Evolutionary conservation across 768 basidiomycete species (phyloP).

Genomic region (Naematelia aurantialba): DNA sequence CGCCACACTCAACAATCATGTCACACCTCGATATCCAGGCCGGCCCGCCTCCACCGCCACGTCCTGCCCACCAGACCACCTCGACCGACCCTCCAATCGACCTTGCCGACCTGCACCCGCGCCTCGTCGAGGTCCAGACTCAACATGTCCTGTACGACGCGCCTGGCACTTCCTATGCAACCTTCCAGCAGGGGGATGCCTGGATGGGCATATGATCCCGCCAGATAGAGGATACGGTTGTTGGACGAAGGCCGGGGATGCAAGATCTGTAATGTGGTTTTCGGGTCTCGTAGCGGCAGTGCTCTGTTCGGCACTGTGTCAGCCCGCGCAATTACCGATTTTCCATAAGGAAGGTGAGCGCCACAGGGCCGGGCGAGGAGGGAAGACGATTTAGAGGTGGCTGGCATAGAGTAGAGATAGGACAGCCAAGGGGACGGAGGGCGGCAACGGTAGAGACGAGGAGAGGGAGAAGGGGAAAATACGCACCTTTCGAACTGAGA

Average conservation of each 20-base stretch:
- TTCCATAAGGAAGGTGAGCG: not conserved
- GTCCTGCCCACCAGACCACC: conserved; percentile 24
- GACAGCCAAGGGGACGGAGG: not conserved
- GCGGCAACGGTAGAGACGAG: not conserved
- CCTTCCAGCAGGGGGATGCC: conserved; percentile 77
- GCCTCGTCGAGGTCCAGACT: conserved; percentile 28
- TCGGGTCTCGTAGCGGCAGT: conserved; percentile 1
- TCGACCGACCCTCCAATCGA: conserved; percentile 26
- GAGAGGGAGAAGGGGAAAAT: conserved; percentile 11
- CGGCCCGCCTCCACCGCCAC: conserved; percentile 14
- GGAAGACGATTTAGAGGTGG: not conserved
- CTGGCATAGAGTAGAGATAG: not conserved
- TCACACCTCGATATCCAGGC: too few relatives aligned
- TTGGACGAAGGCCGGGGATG: not conserved
- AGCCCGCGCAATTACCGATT: not conserved
- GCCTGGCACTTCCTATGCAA: conserved; percentile 69
- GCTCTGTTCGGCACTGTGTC: not conserved
- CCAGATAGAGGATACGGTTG: conserved; percentile 51
- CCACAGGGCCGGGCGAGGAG: not conserved
- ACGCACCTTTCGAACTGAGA: conserved; percentile 56
- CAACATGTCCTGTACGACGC: conserved; percentile 52
- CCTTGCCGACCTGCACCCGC: conserved; percentile 30
- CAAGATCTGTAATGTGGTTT: conserved; percentile 56
- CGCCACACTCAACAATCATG: too few relatives aligned
- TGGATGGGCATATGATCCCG: conserved; percentile 65